Evolutionary conservation across 805 yeast species (phyloP), one percentile per base, ranked within the genome.

Genomic region (Jamesozyma hellenica): DNA sequence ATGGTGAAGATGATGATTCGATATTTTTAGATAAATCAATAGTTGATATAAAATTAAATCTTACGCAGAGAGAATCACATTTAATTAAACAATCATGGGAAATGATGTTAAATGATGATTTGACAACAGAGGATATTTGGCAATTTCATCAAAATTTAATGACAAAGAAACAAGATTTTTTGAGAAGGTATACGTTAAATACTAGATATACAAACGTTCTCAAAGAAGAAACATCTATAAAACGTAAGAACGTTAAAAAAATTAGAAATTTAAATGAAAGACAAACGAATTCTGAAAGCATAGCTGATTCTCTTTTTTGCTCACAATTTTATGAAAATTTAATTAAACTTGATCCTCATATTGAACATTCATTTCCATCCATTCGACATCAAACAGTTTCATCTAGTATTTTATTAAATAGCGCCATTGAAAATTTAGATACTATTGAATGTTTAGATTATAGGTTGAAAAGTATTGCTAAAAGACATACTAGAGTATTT

Each of bases 301-400:
- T 40, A 28, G 42, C 71, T 23, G 70, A 74, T 16, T 75, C 84
- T 1, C 60, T 81, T 25, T 84, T 84, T 55, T 82, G 90, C 52
- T 69, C 78, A 39, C 94, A 84, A 56, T 73, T 84, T 53, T 84
- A 83, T 60, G 72, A 77, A 38, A 84, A 82, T 52, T 60, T 84
- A 38, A 63, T 83, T 29, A 58, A 73, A 0, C 72, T 75, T 71
- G 75, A 72, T 47, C 77, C 84, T 0, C 64, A 63, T 12, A 65
- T 85, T 44, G 85, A 79, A 48, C 67, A 64, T 30, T 55, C 77
- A 53, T 82, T 81, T 56, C 94, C 94, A 0, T 75, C 83, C 5
- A 75, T 83, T 46, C 72, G 72, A 45, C 87, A 82, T 54, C 94
- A 85, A 61, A 86, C 92, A 1, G 73, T 76, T 13, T 73, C 88